Base-by-base conservation (phyloP, 495 filamentous ascomycete genomes). In the Massariosphaeria phaeospora region DNA sequence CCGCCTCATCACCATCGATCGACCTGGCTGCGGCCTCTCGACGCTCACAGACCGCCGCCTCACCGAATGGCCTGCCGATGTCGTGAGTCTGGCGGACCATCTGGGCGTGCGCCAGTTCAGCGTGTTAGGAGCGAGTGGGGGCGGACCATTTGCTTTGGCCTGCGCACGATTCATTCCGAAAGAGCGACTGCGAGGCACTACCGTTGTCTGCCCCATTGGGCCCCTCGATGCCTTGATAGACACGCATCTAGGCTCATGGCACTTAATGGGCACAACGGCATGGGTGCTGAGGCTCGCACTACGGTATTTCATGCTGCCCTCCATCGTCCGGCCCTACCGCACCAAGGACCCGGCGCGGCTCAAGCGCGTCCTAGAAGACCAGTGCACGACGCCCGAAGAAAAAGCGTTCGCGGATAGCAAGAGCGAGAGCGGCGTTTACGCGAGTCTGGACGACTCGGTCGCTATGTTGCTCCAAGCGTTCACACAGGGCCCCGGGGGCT, bases 111-210 rank as follows among this genome's bases (percentile, higher is more conserved):
- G 27, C 40, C 48, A 35, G 27, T 59, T 59, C 48, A 59, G 48
- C 34, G 27, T 59, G 41, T 15, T 59, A 40, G 55, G 55, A 24
- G 55, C 48, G 1, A 59, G 55, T 53, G 55, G 55, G 23, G 55
- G 55, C 17, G 55, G 55, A 39, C 55, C 55, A 0, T 59, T 47
- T n/a, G 55, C 55, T 5, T 42, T 59, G 24, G 55, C 48, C 33
- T 59, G 55, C 33, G 55, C 55, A 31, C 48, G 55, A 15, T 59
- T 52, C 31, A 59, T 59, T 41, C 55, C 55, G 2, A 46, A 48
- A 35, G 55, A 59, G 26, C 29, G 55, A 48, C 41, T 59, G 20
- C 39, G 55, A 52, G 29, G 48, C 40, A 47, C 55, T n/a, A 59
- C 29, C 23, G 48, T 59, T 3, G 55, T 59, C 25, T 59, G 55